These are phyloP conservation scores for Tylopilus felleus DNA, from an alignment of 768 basidiomycete species.

Conservation along the genomic window DNA sequence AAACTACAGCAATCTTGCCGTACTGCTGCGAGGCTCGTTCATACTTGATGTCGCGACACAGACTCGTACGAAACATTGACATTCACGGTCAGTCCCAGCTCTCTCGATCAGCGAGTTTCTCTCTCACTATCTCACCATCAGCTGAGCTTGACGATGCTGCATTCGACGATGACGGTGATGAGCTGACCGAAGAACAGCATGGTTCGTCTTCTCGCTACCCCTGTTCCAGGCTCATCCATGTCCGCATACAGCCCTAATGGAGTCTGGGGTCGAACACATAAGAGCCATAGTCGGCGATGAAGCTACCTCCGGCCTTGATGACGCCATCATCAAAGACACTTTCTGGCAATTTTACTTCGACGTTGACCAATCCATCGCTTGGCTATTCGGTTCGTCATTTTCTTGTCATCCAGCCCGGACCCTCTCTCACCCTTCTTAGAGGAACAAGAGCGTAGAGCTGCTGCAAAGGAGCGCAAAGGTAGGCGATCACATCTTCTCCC, in stretches of 20 bases:
- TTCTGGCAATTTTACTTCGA: constrained; percentile 91
- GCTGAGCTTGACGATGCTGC: constrained; percentile 86
- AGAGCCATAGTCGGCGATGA: constrained; percentile 64
- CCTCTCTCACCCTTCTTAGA: constrained; percentile 40
- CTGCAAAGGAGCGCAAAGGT: constrained; percentile 82
- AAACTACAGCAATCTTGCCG: no score
- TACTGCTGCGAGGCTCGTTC: constrained; percentile 1
- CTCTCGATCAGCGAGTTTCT: neutral
- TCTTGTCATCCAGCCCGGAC: neutral
- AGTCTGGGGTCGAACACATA: constrained; percentile 66
- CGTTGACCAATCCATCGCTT: constrained; percentile 69
- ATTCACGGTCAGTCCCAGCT: constrained; percentile 50
- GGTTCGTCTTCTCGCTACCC: constrained; percentile 42
- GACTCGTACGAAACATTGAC: constrained; percentile 83
- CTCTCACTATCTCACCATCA: constrained; percentile 28
- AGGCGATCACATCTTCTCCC: constrained; percentile 40
- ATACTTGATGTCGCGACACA: constrained; percentile 84
- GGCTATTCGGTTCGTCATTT: constrained; percentile 61
- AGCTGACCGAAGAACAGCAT: constrained; percentile 79
- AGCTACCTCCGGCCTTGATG: constrained; percentile 63
- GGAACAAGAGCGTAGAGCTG: constrained; percentile 60
- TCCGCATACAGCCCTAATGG: constrained; percentile 55
- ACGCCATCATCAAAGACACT: constrained; percentile 69
- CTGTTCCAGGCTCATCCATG: constrained; percentile 7
- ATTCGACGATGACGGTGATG: constrained; percentile 73